Evolutionary conservation across 2,329 filamentous ascomycete genomes (phyloP).

Genomic region (Fusarium sp.): DNA sequence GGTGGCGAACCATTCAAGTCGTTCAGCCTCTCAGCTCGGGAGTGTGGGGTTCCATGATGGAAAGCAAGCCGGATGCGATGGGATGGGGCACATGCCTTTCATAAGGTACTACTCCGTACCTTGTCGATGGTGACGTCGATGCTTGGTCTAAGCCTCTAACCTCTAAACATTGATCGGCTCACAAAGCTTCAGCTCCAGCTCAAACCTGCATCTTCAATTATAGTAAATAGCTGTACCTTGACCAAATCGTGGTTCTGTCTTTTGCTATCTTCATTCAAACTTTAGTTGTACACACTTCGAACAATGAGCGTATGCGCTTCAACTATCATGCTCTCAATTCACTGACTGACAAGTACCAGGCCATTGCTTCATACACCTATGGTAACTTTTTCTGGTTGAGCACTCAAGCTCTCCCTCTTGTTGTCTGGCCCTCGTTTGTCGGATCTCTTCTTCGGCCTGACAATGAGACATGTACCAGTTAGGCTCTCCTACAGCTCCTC

Average conservation of each 20-base stretch:
- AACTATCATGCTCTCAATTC: not conserved
- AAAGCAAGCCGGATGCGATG: not conserved
- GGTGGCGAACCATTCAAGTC: slow-evolving; percentile 6
- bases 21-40: slow-evolving; percentile 1
- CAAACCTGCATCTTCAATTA: not conserved
- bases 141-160: not conserved
- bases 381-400: slow-evolving; percentile 62
- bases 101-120: not conserved
- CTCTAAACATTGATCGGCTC: not conserved
- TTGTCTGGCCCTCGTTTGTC: slow-evolving; percentile 59
- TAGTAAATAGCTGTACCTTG: not conserved
- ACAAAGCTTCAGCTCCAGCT: not conserved
- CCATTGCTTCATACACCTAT: slow-evolving; percentile 60
- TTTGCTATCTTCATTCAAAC: not conserved
- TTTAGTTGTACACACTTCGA: not conserved
- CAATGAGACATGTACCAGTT: slow-evolving; percentile 46
- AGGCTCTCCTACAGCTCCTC: not conserved
- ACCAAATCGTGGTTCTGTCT: not conserved
- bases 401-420: slow-evolving; percentile 57
- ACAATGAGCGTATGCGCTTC: slow-evolving; percentile 34
- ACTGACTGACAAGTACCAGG: slow-evolving; percentile 46
- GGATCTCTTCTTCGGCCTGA: slow-evolving; percentile 53
- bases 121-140: slow-evolving; percentile 24
- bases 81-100: not conserved
- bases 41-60: not conserved